Evolutionary conservation across 768 basidiomycete genomes (phyloP).

Genomic region (Phaeotremella skinneri): DNA sequence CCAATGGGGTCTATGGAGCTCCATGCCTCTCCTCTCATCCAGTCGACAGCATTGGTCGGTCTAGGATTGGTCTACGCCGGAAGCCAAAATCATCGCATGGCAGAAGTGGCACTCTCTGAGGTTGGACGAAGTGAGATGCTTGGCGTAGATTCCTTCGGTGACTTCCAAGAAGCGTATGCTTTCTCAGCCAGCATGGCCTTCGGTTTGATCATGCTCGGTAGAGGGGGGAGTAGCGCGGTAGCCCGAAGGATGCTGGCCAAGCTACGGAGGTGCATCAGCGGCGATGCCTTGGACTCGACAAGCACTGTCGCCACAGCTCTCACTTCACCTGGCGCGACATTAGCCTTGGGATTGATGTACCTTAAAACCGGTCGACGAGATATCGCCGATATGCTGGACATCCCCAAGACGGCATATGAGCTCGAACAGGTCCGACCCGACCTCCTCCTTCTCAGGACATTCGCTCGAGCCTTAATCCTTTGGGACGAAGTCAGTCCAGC

Average conservation of each 20-base stretch:
- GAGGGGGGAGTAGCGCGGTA: conserved; percentile 68
- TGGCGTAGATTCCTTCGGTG: conserved; percentile 77
- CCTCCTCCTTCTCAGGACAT: conserved; percentile 75
- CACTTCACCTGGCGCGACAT: conserved; percentile 85
- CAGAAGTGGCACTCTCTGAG: conserved; percentile 83
- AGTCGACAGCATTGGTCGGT: conserved; percentile 81
- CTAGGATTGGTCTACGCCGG: conserved; percentile 88
- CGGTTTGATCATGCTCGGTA: conserved; percentile 94
- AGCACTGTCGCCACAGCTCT: conserved; percentile 73
- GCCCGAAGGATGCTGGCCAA: conserved; percentile 69
- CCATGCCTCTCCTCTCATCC: conserved; percentile 83
- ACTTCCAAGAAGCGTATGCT: conserved; percentile 88
- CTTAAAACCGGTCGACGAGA: conserved; percentile 78
- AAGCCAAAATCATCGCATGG: conserved; percentile 82
- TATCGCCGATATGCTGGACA: conserved; percentile 76
- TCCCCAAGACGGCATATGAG: conserved; percentile 75
- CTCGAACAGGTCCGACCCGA: conserved; percentile 85
- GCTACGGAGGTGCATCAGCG: conserved; percentile 72
- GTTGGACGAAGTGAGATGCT: conserved; percentile 74
- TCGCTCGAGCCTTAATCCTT: conserved; percentile 75
- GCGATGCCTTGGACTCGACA: conserved; percentile 54
- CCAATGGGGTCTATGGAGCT: conserved; percentile 82
- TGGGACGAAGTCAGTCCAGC: conserved; percentile 76
- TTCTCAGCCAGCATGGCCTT: conserved; percentile 84
- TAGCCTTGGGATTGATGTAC: conserved; percentile 91